Evolutionary conservation across 1,139 yeast genomes (phyloP).

Genomic region (Zygosaccharomyces pseudobailii): DNA sequence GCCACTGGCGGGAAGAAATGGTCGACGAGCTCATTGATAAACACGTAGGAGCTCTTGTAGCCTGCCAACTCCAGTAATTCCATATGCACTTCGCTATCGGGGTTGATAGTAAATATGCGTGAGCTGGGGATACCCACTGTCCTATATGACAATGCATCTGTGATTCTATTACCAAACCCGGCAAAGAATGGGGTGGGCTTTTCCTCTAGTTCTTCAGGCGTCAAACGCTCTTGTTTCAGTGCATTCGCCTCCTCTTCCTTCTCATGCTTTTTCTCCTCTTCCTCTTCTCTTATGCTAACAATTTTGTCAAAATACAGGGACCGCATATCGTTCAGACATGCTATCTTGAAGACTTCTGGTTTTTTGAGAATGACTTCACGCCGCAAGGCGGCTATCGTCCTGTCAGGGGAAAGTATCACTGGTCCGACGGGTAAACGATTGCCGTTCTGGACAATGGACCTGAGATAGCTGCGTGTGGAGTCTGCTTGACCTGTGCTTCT

Average conservation of each 20-base stretch:
- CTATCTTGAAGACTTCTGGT: constrained; percentile 98
- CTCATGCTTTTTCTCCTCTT: constrained; percentile 4
- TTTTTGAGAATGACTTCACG: constrained; percentile 90
- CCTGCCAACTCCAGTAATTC: constrained; percentile 94
- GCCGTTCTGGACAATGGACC: constrained; percentile 74
- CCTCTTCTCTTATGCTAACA: constrained; percentile 11
- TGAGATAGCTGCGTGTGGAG: constrained; percentile 77
- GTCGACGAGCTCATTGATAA: constrained; percentile 90
- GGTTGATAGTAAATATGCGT: constrained; percentile 90
- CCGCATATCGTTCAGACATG: constrained; percentile 84
- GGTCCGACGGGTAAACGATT: constrained; percentile 82
- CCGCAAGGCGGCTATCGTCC: constrained; percentile 91
- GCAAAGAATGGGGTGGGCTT: constrained; percentile 73
- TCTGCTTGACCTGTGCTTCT: constrained; percentile 97
- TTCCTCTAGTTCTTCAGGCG: constrained; percentile 19
- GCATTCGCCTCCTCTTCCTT: constrained; percentile 8
- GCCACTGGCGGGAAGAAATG: constrained; percentile 92
- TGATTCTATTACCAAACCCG: constrained; percentile 94
- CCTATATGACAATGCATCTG: constrained; percentile 94
- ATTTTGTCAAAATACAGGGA: constrained; percentile 45
- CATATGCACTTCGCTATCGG: constrained; percentile 97
- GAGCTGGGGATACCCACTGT: constrained; percentile 94
- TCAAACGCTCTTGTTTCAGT: constrained; percentile 3
- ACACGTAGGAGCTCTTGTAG: constrained; percentile 78
- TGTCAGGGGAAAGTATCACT: constrained; percentile 89